phyloP scores from a whole-genome alignment of 2,329 filamentous ascomycete species.

The Stagonosporopsis chrysanthemi region DNA sequence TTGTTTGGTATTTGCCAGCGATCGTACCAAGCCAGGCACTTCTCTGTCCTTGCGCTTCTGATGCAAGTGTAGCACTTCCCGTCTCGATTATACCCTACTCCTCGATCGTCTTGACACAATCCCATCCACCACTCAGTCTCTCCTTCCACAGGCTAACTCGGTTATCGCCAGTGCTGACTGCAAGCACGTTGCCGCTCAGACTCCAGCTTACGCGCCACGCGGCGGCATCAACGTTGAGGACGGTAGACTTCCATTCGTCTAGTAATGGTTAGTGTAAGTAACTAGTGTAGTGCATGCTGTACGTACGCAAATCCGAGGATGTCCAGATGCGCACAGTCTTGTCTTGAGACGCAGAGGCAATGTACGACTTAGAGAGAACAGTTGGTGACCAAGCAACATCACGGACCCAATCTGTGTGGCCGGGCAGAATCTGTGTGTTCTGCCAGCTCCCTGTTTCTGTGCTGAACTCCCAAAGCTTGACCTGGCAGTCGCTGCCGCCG shows the following conservation, averaged over 20 bases:
- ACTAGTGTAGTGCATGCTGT: not conserved
- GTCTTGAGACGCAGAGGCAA: constrained; percentile 93
- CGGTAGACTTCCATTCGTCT: constrained; percentile 83
- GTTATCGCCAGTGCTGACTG: constrained; percentile 93
- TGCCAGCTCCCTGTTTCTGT: constrained; percentile 62
- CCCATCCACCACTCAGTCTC: constrained; percentile 95
- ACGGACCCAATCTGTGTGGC: constrained; percentile 95
- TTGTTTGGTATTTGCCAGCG: constrained; percentile 6
- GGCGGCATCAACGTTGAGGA: constrained; percentile 84
- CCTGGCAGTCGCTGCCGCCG: constrained; percentile 88
- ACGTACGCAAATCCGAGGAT: constrained; percentile 50
- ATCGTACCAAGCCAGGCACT: not conserved
- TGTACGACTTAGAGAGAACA: constrained; percentile 93
- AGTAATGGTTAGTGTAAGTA: constrained; percentile 53
- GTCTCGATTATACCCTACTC: constrained; percentile 61
- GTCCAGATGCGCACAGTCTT: constrained; percentile 99
- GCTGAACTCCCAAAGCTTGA: constrained; percentile 89
- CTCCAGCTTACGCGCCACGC: constrained; percentile 99
- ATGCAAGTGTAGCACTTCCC: not conserved
- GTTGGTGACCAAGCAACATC: constrained; percentile 98
- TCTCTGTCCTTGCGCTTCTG: not conserved
- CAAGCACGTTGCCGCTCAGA: constrained; percentile 93
- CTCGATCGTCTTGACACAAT: constrained; percentile 95
- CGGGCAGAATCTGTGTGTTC: constrained; percentile 65
- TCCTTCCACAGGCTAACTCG: constrained; percentile 99